Conservation (phyloP, 441 rosid genomes). For the Pelargonium citronellum region DNA sequence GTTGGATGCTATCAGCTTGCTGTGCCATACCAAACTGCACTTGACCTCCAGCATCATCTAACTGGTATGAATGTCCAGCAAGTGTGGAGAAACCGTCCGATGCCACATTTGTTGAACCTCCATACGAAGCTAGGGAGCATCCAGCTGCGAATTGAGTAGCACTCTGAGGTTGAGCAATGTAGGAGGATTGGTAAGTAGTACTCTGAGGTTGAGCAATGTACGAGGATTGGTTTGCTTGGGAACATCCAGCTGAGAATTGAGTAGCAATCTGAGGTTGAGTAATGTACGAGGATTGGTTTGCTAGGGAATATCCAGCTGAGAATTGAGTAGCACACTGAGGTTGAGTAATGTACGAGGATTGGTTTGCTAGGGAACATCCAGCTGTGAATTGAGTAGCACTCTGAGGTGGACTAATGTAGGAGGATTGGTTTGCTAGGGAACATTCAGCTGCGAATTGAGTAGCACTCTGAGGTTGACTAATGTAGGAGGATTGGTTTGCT, state of each 20-base stretch:
- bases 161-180: not conserved
- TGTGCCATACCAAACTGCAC: not conserved
- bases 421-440: not conserved
- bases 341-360: not conserved
- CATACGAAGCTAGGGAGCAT: not conserved
- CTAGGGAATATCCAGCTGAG: not conserved
- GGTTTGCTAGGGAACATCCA: not conserved
- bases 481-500: too few relatives aligned
- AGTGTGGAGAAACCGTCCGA: not conserved
- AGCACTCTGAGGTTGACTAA: too few relatives aligned
- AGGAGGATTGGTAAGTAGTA: not conserved
- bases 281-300: not conserved
- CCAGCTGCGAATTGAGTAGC: too few relatives aligned
- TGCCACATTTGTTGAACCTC: not conserved
- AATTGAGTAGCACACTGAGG: not conserved
- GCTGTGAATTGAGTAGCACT: not conserved
- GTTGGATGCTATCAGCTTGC: constrained; percentile 7
- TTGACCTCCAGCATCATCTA: not conserved
- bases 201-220: too few relatives aligned
- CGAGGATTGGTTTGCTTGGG: too few relatives aligned
- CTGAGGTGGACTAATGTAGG: not conserved
- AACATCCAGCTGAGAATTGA: too few relatives aligned
- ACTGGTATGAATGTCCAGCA: not conserved
- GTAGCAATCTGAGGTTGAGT: not conserved
- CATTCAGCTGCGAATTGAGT: not conserved